These are phyloP conservation scores for Amoeboaphelidium protococcarum DNA, from an alignment of 371 early-diverging fungal species.

Conservation along the genomic window DNA sequence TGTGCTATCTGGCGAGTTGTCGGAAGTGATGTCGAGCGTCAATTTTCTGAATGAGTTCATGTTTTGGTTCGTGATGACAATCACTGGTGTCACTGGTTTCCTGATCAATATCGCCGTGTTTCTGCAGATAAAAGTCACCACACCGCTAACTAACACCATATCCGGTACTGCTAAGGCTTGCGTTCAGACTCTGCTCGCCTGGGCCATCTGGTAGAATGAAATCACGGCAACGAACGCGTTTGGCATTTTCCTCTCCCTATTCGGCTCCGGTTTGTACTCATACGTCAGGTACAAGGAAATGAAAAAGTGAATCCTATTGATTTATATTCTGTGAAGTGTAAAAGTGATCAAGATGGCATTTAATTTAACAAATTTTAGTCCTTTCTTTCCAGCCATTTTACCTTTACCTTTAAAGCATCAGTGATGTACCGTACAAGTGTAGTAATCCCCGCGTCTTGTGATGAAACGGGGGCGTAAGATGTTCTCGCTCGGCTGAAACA, in stretches of 20 bases:
- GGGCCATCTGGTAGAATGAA: constrained; percentile 32
- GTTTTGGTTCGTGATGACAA: constrained; percentile 38
- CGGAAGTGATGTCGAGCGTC: constrained; percentile 21
- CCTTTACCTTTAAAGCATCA: too few species aligned
- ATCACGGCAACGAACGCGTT: constrained; percentile 31
- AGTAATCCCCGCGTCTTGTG: too few species aligned
- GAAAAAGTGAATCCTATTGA: constrained; percentile 1
- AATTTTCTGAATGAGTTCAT: constrained; percentile 13
- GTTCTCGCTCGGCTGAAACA: too few species aligned
- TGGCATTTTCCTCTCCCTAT: constrained; percentile 32
- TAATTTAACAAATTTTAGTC: too few species aligned
- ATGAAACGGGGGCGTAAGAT: too few species aligned
- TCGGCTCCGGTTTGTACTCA: constrained; percentile 34
- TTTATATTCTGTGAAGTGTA: background rate
- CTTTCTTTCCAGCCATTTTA: too few species aligned
- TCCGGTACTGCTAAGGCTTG: constrained; percentile 48
- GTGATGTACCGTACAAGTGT: too few species aligned
- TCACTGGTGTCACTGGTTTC: constrained; percentile 38
- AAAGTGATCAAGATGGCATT: too few species aligned
- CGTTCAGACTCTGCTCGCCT: constrained; percentile 36
- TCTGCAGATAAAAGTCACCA: constrained; percentile 43
- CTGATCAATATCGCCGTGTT: constrained; percentile 46
- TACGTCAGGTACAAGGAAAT: constrained; percentile 37
- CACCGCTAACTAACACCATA: constrained; percentile 46
- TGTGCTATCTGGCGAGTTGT: constrained; percentile 28